A percentile compares a stretch with the other conserved stretches of the same genome.
These are phyloP conservation scores for Globisporangium polare DNA, from an alignment of 352 stramenopile genomes.

Conservation along the genomic window DNA sequence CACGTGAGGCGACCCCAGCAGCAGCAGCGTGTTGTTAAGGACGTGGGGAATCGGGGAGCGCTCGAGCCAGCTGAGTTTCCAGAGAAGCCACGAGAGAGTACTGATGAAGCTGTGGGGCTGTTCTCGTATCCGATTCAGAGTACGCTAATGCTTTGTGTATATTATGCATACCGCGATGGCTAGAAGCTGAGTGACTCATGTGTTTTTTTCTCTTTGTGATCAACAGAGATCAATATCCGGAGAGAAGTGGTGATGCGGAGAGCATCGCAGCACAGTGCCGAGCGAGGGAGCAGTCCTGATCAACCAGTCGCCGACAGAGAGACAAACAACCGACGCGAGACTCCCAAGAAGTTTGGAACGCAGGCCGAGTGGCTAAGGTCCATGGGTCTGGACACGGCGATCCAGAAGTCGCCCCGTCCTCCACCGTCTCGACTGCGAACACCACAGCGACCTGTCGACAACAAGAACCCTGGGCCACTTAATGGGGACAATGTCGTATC, in stretches of 20 bases:
- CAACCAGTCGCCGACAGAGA: neutral
- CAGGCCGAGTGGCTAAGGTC: conserved; percentile 14
- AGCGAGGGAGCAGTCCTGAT: neutral
- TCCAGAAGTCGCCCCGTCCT: conserved; percentile 6
- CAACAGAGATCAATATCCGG: conserved; percentile 16
- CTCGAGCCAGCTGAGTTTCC: neutral
- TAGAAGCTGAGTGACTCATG: neutral
- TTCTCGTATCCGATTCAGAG: conserved; percentile 15
- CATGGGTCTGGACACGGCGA: conserved; percentile 4
- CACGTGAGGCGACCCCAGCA: neutral
- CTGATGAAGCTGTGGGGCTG: neutral
- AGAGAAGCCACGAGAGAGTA: neutral
- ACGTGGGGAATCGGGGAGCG: neutral
- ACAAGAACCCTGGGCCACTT: neutral
- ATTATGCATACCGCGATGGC: neutral
- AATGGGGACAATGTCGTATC: too few species aligned
- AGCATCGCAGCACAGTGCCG: neutral
- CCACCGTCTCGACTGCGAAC: conserved; percentile 10
- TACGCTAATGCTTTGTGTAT: neutral
- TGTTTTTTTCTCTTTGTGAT: neutral
- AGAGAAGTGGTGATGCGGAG: conserved; percentile 17
- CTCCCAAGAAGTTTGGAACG: conserved; percentile 9
- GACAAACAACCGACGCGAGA: neutral
- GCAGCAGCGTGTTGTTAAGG: neutral
- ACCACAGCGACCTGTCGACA: neutral